phyloP scores from a whole-genome alignment of 2,329 filamentous ascomycete species.

The Aspergillus bombycis region DNA sequence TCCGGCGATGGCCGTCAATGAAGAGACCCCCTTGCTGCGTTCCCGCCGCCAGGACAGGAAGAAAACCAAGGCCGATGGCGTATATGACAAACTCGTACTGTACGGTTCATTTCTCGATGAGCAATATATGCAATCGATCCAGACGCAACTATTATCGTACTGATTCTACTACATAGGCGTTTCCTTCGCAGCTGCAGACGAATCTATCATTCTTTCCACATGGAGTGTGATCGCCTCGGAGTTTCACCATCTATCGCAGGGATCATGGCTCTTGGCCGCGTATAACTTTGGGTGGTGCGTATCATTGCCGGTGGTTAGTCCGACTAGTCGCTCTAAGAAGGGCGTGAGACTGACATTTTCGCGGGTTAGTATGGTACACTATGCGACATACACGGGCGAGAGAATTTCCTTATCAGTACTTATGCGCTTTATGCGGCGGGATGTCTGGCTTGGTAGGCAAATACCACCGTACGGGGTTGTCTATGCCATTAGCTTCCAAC shows the following conservation, averaged over 20 bases:
- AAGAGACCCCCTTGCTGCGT: background rate
- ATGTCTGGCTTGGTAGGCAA: slow-evolving; percentile 27
- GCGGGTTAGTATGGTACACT: slow-evolving; percentile 45
- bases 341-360: background rate
- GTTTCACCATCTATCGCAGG: slow-evolving; percentile 45
- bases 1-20: background rate
- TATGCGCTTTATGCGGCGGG: slow-evolving; percentile 33
- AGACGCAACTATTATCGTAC: too few relatives aligned
- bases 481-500: background rate
- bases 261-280: slow-evolving; percentile 49
- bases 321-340: background rate
- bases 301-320: slow-evolving; percentile 39
- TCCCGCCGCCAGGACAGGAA: background rate
- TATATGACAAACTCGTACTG: background rate
- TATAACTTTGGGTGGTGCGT: slow-evolving; percentile 49
- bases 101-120: background rate
- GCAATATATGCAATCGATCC: background rate
- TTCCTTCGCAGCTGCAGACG: slow-evolving; percentile 65
- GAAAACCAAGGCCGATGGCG: background rate
- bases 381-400: slow-evolving; percentile 51
- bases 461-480: background rate
- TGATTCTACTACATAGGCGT: slow-evolving; percentile 44
- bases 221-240: slow-evolving; percentile 57
- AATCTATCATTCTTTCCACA: slow-evolving; percentile 65
- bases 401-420: slow-evolving; percentile 41